Evolutionary conservation across 2,329 filamentous ascomycete species (phyloP), one percentile per base, ranked within the genome.

Genomic region (Aspergillus floridensis): DNA sequence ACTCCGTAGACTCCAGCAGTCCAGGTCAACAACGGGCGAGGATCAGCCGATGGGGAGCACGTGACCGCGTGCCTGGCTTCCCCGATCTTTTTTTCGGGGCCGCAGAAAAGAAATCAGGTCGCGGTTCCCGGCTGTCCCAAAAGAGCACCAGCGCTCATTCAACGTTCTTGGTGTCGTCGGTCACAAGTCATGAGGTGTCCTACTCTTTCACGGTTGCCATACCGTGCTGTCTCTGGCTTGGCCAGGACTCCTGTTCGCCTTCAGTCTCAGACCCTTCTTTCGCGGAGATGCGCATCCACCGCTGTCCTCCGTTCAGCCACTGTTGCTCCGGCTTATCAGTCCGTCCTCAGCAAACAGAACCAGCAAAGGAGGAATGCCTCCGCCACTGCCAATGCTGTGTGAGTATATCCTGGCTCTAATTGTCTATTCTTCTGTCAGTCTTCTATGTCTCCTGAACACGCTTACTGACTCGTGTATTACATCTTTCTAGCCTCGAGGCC

Each of bases 401-500:
- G 68, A 70, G 78, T 64, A 24, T 14, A 5, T 21, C 48, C 49
- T 46, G 5, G 51, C 16, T 48, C 51, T 2, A 50, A 22, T 21
- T 49, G 35, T 19, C 38, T 59, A 22, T 32, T 7, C n/a, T 44
- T 26, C 26, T 29, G 26, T 29, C 26, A 11, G 32, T 32, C 22
- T n/a, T 10, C 52, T 8, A 8, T 29, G 21, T 22, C 11, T 3
- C 10, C 21, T 29, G 4, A 29, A 2, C 19, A 21, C n/a, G 32
- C 54, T 61, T 56, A 53, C 55, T 64, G 51, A 64, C 51, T 31
- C 32, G 4, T 31, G 5, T 51, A 14, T 57, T 41, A 66, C 58
- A 66, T 21, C 35, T 51, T n/a, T 44, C 49, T 68, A 82, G 81
- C 59, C 76, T 82, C 53, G 84, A 87, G 70, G 79, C 86, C 66